These are phyloP conservation scores for Triticum urartu DNA, from an alignment of 176 grass and related monocot genomes.

Conservation along the genomic window DNA sequence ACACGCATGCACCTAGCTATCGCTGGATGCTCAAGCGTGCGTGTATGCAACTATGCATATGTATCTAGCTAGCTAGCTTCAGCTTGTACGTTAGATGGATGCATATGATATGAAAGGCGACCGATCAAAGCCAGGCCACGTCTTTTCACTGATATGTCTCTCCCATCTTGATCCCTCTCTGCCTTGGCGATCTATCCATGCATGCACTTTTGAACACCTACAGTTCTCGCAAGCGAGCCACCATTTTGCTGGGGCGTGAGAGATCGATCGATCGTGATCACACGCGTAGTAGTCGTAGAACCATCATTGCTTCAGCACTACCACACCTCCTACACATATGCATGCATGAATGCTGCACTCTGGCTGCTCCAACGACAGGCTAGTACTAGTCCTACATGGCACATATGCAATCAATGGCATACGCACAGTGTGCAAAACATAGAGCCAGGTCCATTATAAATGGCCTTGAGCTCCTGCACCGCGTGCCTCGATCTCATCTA, in stretches of 20 bases:
- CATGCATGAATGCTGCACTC: background rate
- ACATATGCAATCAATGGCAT: slow-evolving; percentile 1
- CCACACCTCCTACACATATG: background rate
- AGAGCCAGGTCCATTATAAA: background rate
- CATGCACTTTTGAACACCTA: background rate
- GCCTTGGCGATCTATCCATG: background rate
- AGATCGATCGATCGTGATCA: background rate
- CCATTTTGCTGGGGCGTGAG: background rate
- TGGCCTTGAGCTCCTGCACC: slow-evolving; percentile 5
- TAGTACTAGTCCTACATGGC: background rate
- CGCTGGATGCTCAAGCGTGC: background rate
- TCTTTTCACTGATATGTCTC: slow-evolving; percentile 25
- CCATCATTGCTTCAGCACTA: background rate
- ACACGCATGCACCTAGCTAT: background rate
- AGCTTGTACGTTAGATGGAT: background rate
- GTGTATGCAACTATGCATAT: background rate
- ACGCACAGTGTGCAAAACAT: background rate
- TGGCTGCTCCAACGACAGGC: background rate
- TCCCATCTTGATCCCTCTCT: background rate
- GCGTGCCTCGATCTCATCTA: background rate
- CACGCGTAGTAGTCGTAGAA: background rate
- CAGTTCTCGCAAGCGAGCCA: background rate
- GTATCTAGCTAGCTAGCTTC: background rate
- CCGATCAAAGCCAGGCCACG: slow-evolving; percentile 22
- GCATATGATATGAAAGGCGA: background rate